These are phyloP conservation scores for Neurospora tetraspora DNA, from an alignment of 495 filamentous ascomycete genomes.

Conservation along the genomic window DNA sequence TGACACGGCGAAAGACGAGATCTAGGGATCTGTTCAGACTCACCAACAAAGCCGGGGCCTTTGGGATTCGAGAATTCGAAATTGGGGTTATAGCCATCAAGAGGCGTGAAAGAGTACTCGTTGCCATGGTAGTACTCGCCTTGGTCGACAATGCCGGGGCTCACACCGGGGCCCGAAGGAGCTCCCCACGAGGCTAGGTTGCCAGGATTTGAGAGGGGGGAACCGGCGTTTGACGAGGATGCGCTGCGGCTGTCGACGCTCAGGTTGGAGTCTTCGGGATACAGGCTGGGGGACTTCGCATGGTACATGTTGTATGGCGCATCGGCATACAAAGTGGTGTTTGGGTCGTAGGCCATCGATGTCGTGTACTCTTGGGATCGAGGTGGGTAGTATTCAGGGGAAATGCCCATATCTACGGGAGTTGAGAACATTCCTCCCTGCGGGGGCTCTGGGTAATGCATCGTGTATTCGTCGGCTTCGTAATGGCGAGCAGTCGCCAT, in stretches of 20 bases:
- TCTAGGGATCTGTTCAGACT: conserved; percentile 43
- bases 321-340: conserved; percentile 25
- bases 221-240: conserved; percentile 72
- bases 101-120: conserved; percentile 44
- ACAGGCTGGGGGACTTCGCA: conserved; percentile 30
- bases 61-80: conserved; percentile 51
- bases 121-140: conserved; percentile 46
- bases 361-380: conserved; percentile 29
- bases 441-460: conserved; percentile 34
- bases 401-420: conserved; percentile 32
- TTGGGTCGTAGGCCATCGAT: conserved; percentile 28
- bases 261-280: conserved; percentile 44
- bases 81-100: conserved; percentile 39
- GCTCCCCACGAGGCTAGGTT: conserved; percentile 47
- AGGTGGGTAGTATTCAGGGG: conserved; percentile 30
- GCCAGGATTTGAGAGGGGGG: conserved; percentile 59
- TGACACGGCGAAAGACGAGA: conserved; percentile 9
- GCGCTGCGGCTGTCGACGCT: conserved; percentile 74
- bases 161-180: conserved; percentile 52
- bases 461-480: conserved; percentile 28
- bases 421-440: conserved; percentile 26
- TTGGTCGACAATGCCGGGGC: conserved; percentile 55
- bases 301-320: conserved; percentile 26
- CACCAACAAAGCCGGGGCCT: conserved; percentile 61
- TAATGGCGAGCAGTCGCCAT: conserved; percentile 14